A percentile compares a stretch with the other conserved stretches of the same genome.
Evolutionary conservation across 2,329 filamentous ascomycete species (phyloP).

Genomic region (Malbranchea cinnamomea): DNA sequence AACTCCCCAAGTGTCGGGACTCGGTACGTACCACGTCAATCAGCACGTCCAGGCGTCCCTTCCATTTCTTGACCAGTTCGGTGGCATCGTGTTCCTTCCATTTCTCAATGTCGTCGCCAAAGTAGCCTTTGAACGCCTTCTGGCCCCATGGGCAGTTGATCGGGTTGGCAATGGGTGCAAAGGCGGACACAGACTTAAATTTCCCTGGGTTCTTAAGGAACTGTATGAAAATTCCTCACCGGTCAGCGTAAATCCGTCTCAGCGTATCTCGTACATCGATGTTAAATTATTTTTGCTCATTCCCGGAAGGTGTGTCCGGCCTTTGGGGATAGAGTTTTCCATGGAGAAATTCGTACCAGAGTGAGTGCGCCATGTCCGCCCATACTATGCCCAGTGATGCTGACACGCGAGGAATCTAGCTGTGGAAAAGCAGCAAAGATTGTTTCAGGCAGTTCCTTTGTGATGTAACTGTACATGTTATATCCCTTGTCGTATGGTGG

Average conservation of each 20-base stretch:
- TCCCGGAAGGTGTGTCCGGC: too few relatives aligned
- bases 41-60: slow-evolving; percentile 56
- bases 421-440: slow-evolving; percentile 59
- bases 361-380: slow-evolving; percentile 91
- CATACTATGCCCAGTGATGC: slow-evolving; percentile 92
- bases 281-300: too few relatives aligned
- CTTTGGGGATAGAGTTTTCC: not conserved
- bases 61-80: slow-evolving; percentile 67
- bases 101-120: slow-evolving; percentile 54
- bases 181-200: slow-evolving; percentile 81
- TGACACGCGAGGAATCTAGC: slow-evolving; percentile 56
- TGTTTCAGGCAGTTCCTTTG: slow-evolving; percentile 65
- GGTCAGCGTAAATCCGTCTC: not conserved
- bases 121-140: slow-evolving; percentile 87
- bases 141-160: slow-evolving; percentile 78
- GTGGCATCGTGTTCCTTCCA: slow-evolving; percentile 90
- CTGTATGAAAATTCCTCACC: slow-evolving; percentile 17
- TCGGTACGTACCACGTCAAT: slow-evolving; percentile 62
- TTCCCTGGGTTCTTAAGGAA: slow-evolving; percentile 82
- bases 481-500: slow-evolving; percentile 65
- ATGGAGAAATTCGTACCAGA: slow-evolving; percentile 33
- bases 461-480: slow-evolving; percentile 89
- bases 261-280: too few relatives aligned
- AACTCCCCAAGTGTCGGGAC: too few relatives aligned
- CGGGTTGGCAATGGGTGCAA: slow-evolving; percentile 82